Conservation (phyloP, 345 rosid species). For the Eucalyptus regnans region DNA sequence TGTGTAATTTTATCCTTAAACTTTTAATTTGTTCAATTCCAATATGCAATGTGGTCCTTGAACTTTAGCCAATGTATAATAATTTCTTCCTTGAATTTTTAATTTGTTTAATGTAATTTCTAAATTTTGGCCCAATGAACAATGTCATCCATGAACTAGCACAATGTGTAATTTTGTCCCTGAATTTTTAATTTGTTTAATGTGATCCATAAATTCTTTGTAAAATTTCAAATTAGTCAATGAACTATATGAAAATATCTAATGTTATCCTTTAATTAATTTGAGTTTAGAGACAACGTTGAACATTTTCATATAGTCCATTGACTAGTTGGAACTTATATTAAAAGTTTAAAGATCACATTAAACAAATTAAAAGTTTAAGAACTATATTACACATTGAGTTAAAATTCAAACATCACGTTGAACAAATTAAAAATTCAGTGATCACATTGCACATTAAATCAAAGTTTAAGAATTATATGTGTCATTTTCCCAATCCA, state of each 20-base stretch:
- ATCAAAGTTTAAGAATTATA: background rate
- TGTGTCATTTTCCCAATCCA: background rate
- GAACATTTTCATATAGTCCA: background rate
- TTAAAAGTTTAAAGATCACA: fast-evolving
- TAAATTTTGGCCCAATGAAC: background rate
- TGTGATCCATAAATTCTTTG: background rate
- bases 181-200: background rate
- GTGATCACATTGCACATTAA: fast-evolving
- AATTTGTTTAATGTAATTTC: too few species aligned
- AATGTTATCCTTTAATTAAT: too few species aligned
- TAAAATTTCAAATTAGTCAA: background rate
- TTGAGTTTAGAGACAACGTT: background rate
- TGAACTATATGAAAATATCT: background rate
- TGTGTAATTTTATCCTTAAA: background rate
- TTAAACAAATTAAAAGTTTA: background rate
- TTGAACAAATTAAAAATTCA: too few species aligned
- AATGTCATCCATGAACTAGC: background rate
- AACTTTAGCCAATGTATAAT: background rate
- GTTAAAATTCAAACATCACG: fast-evolving
- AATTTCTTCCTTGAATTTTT: background rate
- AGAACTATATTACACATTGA: background rate
- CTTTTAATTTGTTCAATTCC: background rate
- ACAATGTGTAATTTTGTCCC: background rate
- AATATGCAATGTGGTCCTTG: too few species aligned
- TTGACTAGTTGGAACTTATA: background rate